Base-by-base conservation (phyloP, 2,329 filamentous ascomycete species). In the Diaporthe sp. region DNA sequence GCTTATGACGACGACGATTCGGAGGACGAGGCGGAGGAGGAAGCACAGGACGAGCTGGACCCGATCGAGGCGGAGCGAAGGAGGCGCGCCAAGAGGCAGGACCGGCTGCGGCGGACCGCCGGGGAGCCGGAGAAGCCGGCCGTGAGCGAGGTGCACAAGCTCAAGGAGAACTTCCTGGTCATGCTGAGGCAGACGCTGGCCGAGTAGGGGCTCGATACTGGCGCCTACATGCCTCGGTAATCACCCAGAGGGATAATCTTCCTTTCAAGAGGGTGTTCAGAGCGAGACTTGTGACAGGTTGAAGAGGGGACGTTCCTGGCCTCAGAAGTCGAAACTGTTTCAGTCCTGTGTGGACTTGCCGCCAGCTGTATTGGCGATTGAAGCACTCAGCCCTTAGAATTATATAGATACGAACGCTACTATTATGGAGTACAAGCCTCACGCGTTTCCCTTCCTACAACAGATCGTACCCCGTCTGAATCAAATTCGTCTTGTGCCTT, bases 31-130 rank as follows among this genome's bases (percentile, higher is more conserved):
- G 90, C 87, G 0, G 91, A 93, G 78, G 88, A 93, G n/a, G 93
- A 93, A 74, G 91, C 89, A 17, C 93, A 94, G 71, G 95, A 97
- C 74, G 93, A 96, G 75, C 84, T 94, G 76, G 96, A 98, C 81
- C 95, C 96, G 1, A 97, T 99, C 78, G 92, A 92, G 77, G 94
- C 94, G 8, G 97, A 98, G 87, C 88, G 96, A 76, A 94, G 92
- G 80, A 89, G 95, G 76, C 89, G 96, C 77, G 89, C 91, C 12
- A 94, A 93, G 86, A 92, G 90, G 79, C 94, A 96, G 81, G 96
- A 98, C 81, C 91, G 94, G 76, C 88, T 99, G 72, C 90, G 95
- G 78, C 89, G 95, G 72, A 93, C 90, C 58, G 95, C 95, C 1
- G 95, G 95, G 44, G 95, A 98, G 86, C 95, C 95, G 1, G 87